Base-by-base conservation (phyloP, 495 filamentous ascomycete species). In the Penicillium waksmanii region DNA sequence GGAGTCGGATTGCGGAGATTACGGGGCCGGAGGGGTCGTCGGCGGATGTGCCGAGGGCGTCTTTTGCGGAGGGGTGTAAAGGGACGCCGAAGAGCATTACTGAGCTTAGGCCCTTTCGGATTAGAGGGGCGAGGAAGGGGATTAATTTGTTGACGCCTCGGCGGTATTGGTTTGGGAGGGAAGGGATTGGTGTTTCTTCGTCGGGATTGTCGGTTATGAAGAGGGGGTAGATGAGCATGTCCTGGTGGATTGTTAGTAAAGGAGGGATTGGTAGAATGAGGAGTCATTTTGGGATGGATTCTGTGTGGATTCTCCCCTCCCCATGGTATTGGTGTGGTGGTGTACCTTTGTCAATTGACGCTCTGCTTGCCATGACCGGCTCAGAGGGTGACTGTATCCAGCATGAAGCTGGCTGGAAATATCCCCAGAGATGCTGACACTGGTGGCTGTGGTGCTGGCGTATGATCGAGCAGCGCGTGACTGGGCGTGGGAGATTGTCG, bases 81-180 rank as follows among this genome's bases (percentile, higher is more conserved):
- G 95, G 96, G 7, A 98, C 95, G 50, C 95, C 95, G 69, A 98
- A 98, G 44, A 98, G 84, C 53, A 98, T 96, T 23, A 98, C 93
- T 27, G 92, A 96, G 17, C 86, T 82, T 23, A 98, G 86, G 12
- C 95, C 95, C 72, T 94, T 96, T 53, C 84, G 85, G 23, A 98
- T 84, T 33, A 98, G 86, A 0, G 95, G 91, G 48, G 87, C 81
- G 52, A 98, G 84, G 72, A 95, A 94, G 5, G 92, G 86, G 11
- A 95, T 76, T 55, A 98, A 66, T 56, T 86, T 91, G 74, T 96
- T 96, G 68, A 98, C 64, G 48, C 96, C 93, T 54, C 90, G 87
- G 55, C 94, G 92, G 74, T 86, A 76, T 76, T 97, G 94, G 66
- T 89, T 88, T 11, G 95, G 95, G 3, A 98, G 83, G 40, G 92